Conservation (phyloP, 2,329 filamentous ascomycete species). For the Penicillium vulpinum region DNA sequence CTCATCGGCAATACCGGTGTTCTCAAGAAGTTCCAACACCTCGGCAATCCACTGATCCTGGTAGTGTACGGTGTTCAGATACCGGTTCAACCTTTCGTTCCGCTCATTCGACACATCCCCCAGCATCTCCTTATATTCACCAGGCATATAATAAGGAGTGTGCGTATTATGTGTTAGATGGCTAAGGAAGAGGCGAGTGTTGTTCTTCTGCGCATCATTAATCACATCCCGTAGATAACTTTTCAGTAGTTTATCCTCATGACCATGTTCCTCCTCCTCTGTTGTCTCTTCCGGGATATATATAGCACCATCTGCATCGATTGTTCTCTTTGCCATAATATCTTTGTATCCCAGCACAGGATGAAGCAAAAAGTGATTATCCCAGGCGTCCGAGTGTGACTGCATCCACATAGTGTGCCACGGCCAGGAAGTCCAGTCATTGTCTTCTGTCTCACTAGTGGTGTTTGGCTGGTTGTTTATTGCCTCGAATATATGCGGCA, state of each 20-base stretch:
- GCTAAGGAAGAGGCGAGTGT: conserved; percentile 31
- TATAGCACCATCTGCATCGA: conserved; percentile 19
- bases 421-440: conserved; percentile 27
- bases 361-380: conserved; percentile 28
- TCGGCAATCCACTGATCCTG: conserved; percentile 29
- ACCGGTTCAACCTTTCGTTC: conserved; percentile 27
- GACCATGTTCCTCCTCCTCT: conserved; percentile 26
- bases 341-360: conserved; percentile 27
- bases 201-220: conserved; percentile 25
- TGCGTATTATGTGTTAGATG: conserved; percentile 33
- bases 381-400: conserved; percentile 30
- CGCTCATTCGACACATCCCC: conserved; percentile 8
- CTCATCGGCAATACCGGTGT: conserved; percentile 31
- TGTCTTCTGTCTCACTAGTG: conserved; percentile 7
- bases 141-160: conserved; percentile 28
- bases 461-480: conserved; percentile 20
- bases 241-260: conserved; percentile 24
- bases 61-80: conserved; percentile 30
- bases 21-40: conserved; percentile 28
- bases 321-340: conserved; percentile 18
- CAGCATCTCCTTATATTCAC: conserved; percentile 22
- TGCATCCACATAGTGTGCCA: conserved; percentile 33
- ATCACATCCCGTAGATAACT: conserved; percentile 29
- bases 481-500: conserved; percentile 37
- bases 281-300: conserved; percentile 21